These are phyloP conservation scores for Teunomyces aglyptinius DNA, from an alignment of 805 yeast genomes.

Conservation along the genomic window DNA sequence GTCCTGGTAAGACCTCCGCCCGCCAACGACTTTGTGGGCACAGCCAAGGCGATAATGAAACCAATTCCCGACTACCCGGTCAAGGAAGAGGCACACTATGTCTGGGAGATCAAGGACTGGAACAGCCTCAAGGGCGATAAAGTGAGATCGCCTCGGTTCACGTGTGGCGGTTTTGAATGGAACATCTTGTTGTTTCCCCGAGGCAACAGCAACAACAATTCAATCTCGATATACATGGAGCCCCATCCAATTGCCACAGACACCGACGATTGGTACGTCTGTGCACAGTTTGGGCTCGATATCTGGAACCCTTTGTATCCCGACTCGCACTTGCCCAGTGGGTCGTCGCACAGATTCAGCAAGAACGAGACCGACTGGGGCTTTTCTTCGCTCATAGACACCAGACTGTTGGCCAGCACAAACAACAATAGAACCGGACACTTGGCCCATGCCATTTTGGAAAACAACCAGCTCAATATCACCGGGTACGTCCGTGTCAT, in stretches of 20 bases:
- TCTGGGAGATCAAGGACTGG: constrained; percentile 57
- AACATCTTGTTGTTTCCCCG: constrained; percentile 73
- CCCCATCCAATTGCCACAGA: constrained; percentile 49
- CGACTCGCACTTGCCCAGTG: constrained; percentile 53
- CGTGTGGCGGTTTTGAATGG: constrained; percentile 65
- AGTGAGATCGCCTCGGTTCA: constrained; percentile 48
- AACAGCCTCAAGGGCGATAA: constrained; percentile 36
- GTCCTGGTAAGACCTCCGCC: constrained; percentile 14
- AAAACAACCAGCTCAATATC: constrained; percentile 60
- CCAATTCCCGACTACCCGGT: constrained; percentile 41
- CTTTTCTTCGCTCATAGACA: constrained; percentile 71
- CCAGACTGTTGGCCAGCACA: constrained; percentile 46
- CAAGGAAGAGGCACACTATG: constrained; percentile 31
- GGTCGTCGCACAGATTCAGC: constrained; percentile 77
- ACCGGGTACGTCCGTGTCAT: constrained; percentile 75
- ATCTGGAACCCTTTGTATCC: constrained; percentile 81
- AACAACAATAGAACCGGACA: constrained; percentile 14
- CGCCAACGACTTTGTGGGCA: constrained; percentile 31
- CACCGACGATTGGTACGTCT: constrained; percentile 69
- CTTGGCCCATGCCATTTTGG: constrained; percentile 38
- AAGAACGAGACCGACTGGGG: constrained; percentile 93
- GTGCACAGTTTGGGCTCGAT: constrained; percentile 86
- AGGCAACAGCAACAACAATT: constrained; percentile 57
- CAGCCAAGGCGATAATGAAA: constrained; percentile 34
- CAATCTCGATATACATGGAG: constrained; percentile 74